Evolutionary conservation across 2,329 filamentous ascomycete species (phyloP).

Genomic region (Alternaria arbusti): DNA sequence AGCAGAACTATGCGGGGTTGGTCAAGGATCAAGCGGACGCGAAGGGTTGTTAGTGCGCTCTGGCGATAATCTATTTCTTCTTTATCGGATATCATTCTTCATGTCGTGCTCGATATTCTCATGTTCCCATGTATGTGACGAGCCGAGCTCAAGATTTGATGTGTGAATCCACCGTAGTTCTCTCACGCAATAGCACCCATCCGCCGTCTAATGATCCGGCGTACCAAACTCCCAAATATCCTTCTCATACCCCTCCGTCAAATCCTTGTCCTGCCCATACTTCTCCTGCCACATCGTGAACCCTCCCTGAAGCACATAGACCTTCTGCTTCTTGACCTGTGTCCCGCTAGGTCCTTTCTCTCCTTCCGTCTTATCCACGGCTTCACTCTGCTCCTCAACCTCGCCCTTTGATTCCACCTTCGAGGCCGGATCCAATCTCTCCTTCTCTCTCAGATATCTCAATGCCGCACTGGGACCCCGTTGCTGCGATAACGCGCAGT

Average conservation of each 20-base stretch:
- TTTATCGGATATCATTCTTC: background rate
- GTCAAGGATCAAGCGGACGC: conserved; percentile 15
- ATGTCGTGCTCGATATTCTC: background rate
- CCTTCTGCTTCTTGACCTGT: conserved; percentile 63
- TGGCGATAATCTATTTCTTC: too few relatives aligned
- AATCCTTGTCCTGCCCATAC: conserved; percentile 74
- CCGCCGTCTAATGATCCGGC: background rate
- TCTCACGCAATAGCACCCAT: accelerated
- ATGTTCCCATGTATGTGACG: background rate
- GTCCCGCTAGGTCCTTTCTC: conserved; percentile 5
- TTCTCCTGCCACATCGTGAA: conserved; percentile 90
- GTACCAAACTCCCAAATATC: conserved; percentile 77
- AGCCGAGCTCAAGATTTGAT: too few relatives aligned
- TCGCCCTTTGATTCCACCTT: conserved; percentile 27
- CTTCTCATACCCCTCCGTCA: conserved; percentile 85
- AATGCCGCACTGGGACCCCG: conserved; percentile 85
- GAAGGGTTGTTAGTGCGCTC: background rate
- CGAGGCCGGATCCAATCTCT: conserved; percentile 52
- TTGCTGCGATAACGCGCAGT: conserved; percentile 91
- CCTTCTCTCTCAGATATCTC: conserved; percentile 75
- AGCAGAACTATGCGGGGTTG: conserved; percentile 40
- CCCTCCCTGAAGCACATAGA: conserved; percentile 82
- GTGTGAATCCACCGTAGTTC: too few relatives aligned
- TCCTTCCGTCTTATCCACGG: conserved; percentile 22
- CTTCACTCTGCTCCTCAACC: conserved; percentile 22